Evolutionary conservation across 495 filamentous ascomycete species (phyloP), one percentile per base, ranked within the genome.

Genomic region (Neurospora terricola): DNA sequence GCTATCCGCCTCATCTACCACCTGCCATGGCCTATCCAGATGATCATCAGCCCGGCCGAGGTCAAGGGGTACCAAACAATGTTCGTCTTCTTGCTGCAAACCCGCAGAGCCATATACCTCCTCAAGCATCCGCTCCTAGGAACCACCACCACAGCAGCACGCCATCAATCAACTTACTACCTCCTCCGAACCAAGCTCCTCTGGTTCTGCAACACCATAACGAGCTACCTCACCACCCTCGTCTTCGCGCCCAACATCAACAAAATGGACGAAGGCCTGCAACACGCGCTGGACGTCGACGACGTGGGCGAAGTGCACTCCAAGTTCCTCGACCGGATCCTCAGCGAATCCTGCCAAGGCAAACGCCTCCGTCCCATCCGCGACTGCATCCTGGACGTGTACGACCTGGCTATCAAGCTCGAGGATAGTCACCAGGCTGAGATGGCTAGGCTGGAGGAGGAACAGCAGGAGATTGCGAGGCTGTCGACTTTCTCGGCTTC

Each of bases 21-120:
- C 69, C 84, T 98, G 4, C 88, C 92, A 9, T 97, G 94, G 94
- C 90, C 94, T 0, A 85, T 97, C n/a, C 91, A 90, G 40, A 96
- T 97, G 69, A 88, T 98, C 30, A 85, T 97, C 68, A 88, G 86
- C 0, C 86, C 87, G 34, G 81, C 86, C 5, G 86, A 89, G 0
- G 85, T 94, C 36, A 70, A 77, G 0, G 82, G 83, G 0, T 97
- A 97, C 78, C 90, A 92, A 74, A 82, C 85, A 3, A 83, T 94
- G 18, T 93, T 92, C 74, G 90, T 85, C 0, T 89, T 97, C 39
- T 84, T 96, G 0, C 86, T 95, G 37, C 94, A 97, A 77, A 86
- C 92, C 27, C 89, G 91, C 39, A 84, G 93, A 69, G 89, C 92
- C n/a, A 89, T 88, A 70, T 87, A 90, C 74, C 81, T 90, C 3